Evolutionary conservation across 257 asterid species (phyloP).

Genomic region (Verbascum thapsus): DNA sequence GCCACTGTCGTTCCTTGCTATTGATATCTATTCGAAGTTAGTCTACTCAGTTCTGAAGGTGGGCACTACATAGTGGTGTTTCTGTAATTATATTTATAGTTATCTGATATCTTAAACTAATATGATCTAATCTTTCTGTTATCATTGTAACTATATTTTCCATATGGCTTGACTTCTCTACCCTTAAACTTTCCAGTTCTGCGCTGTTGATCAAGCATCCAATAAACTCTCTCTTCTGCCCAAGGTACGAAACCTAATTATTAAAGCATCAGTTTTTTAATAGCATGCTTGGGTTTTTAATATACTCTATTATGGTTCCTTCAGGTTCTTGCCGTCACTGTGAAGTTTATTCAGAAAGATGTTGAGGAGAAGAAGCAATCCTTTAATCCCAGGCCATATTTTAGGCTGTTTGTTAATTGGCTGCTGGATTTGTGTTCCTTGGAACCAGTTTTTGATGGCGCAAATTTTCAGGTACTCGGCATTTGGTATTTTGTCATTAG

Average conservation of each 20-base stretch:
- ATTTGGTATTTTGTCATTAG: too few species aligned
- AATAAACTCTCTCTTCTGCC: constrained; percentile 74
- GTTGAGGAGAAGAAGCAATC: constrained; percentile 69
- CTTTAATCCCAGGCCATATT: constrained; percentile 91
- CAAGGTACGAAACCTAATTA: constrained; percentile 54
- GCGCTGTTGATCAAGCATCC: constrained; percentile 75
- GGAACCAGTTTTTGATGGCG: constrained; percentile 93
- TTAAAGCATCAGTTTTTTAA: constrained; percentile 9
- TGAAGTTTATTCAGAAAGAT: constrained; percentile 77
- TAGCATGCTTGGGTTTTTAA: constrained; percentile 22
- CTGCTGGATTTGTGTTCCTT: constrained; percentile 80
- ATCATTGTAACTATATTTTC: constrained; percentile 4
- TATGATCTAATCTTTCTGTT: neutral
- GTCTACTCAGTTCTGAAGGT: constrained; percentile 90
- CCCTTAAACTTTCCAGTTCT: constrained; percentile 58
- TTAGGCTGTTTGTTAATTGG: constrained; percentile 92
- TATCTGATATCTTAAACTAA: neutral
- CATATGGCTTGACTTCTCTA: constrained; percentile 33
- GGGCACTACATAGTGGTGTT: constrained; percentile 26
- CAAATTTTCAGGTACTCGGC: constrained; percentile 94
- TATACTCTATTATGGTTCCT: constrained; percentile 20
- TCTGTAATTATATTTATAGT: constrained; percentile 3
- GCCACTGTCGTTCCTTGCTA: constrained; percentile 88
- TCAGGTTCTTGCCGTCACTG: constrained; percentile 87
- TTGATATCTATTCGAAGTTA: constrained; percentile 82